phyloP scores from a whole-genome alignment of 306 rosid species.

The Coriaria nepalensis region DNA sequence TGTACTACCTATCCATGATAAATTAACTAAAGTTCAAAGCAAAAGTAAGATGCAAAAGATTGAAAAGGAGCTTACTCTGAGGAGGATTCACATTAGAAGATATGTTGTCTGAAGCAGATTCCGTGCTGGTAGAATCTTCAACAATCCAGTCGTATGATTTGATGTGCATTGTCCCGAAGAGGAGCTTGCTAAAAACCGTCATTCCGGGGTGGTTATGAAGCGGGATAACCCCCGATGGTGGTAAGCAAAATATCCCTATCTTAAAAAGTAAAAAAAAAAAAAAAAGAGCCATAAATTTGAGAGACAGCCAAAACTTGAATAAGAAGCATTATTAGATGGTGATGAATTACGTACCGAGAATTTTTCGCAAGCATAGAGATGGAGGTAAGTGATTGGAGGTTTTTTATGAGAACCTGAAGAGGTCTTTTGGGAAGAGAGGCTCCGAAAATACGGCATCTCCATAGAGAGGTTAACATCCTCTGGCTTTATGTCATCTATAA shows the following conservation, averaged over 20 bases:
- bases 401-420: conserved; percentile 17
- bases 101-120: conserved; percentile 18
- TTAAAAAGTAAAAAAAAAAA: conserved; percentile 14
- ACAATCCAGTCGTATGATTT: conserved; percentile 87
- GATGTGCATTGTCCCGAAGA: conserved; percentile 89
- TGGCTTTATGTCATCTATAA: conserved; percentile 53
- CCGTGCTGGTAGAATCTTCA: conserved; percentile 24
- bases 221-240: conserved; percentile 87
- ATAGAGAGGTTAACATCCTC: conserved; percentile 58
- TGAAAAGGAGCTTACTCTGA: conserved; percentile 29
- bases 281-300: too few species aligned
- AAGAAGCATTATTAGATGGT: too few species aligned
- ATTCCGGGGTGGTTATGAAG: conserved; percentile 96
- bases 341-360: conserved; percentile 42
- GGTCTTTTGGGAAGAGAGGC: conserved; percentile 10
- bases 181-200: conserved; percentile 92
- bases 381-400: conserved; percentile 62
- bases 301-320: not conserved
- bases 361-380: conserved; percentile 50
- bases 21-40: not conserved
- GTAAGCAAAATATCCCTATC: conserved; percentile 95
- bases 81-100: conserved; percentile 25
- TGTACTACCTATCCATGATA: too few species aligned
- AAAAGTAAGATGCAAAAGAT: conserved; percentile 1
- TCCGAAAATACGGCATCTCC: conserved; percentile 46